These are phyloP conservation scores for Dothistroma pini DNA, from an alignment of 2,329 filamentous ascomycete species.

Conservation along the genomic window DNA sequence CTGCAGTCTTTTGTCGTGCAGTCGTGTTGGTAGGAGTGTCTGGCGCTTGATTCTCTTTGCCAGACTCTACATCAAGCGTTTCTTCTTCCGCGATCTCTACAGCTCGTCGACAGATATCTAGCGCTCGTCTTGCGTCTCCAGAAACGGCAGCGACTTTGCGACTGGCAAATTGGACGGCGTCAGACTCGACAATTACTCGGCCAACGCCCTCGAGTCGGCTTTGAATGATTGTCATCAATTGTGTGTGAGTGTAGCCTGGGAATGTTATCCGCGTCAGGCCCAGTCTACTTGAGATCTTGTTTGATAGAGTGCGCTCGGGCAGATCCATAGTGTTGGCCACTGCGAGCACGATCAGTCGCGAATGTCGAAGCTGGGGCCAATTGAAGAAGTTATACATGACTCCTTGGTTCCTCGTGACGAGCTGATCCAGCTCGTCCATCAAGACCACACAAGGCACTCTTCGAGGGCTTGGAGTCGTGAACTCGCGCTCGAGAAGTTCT, in stretches of 20 bases:
- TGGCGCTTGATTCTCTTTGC: constrained; percentile 41
- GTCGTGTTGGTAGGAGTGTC: constrained; percentile 61
- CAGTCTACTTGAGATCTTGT: constrained; percentile 89
- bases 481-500: constrained; percentile 86
- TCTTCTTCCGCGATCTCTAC: constrained; percentile 91
- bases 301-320: constrained; percentile 90
- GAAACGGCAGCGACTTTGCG: constrained; percentile 96
- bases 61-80: constrained; percentile 30
- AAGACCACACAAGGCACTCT: constrained; percentile 92
- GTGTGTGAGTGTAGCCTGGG: constrained; percentile 93
- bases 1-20: constrained; percentile 33
- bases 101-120: constrained; percentile 92
- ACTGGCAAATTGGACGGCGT: constrained; percentile 93
- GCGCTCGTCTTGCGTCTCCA: constrained; percentile 83
- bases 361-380: constrained; percentile 90
- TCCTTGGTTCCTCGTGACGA: constrained; percentile 97
- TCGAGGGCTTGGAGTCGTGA: constrained; percentile 83
- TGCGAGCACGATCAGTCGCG: constrained; percentile 88
- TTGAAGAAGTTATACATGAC: constrained; percentile 99
- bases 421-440: constrained; percentile 97
- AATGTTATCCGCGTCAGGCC: constrained; percentile 93
- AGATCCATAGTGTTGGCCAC: constrained; percentile 99
- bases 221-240: constrained; percentile 95
- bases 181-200: constrained; percentile 76
- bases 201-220: constrained; percentile 88